phyloP scores from a whole-genome alignment of 108 stramenopile species.

The Nitzschia sp. region DNA sequence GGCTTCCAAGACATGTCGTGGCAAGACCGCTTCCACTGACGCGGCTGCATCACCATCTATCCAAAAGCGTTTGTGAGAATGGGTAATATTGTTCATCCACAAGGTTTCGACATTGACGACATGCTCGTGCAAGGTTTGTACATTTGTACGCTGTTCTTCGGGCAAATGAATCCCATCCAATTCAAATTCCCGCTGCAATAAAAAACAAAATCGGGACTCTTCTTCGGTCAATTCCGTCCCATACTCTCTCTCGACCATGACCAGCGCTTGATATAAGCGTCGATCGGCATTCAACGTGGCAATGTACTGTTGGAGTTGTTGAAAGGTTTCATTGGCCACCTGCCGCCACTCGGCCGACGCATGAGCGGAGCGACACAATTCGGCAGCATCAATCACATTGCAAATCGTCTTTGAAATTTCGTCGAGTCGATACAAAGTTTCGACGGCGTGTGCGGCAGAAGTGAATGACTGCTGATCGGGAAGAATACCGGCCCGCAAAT shows the following conservation, averaged over 20 bases:
- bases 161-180: constrained; percentile 91
- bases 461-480: constrained; percentile 7
- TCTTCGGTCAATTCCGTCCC: constrained; percentile 52
- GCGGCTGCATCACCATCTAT: constrained; percentile 38
- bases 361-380: constrained; percentile 90
- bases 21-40: constrained; percentile 56
- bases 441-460: constrained; percentile 41
- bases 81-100: constrained; percentile 71
- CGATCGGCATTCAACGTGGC: constrained; percentile 85
- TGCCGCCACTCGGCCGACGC: constrained; percentile 66
- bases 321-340: constrained; percentile 78
- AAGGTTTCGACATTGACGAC: constrained; percentile 72
- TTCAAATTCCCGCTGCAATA: constrained; percentile 89
- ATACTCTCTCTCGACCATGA: constrained; percentile 8
- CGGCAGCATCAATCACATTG: constrained; percentile 95
- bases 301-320: constrained; percentile 80
- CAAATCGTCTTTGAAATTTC: constrained; percentile 87
- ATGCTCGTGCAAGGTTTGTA: constrained; percentile 62
- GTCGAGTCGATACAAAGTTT: constrained; percentile 76
- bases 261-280: constrained; percentile 60
- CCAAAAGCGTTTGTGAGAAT: constrained; percentile 55
- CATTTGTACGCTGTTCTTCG: constrained; percentile 64
- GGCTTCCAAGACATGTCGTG: constrained; percentile 47
- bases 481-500: constrained; percentile 39
- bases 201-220: constrained; percentile 69